Percentiles rank a stretch among this genome's conserved stretches.
Evolutionary conservation across 2,329 filamentous ascomycete species (phyloP).

Genomic region (Diaporthe longicolla): DNA sequence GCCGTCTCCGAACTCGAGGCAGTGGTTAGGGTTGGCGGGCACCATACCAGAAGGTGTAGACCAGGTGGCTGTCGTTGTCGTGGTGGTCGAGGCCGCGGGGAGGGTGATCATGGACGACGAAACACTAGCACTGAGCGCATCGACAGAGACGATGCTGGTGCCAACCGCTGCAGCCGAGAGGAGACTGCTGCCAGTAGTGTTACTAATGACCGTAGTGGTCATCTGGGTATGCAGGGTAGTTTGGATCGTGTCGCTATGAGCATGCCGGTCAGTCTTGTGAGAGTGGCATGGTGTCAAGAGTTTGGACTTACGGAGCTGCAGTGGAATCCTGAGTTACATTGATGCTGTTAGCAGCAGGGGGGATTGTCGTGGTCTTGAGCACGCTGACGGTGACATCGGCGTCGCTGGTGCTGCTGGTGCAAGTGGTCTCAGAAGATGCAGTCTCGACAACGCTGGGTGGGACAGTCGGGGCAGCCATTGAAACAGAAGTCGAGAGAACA

Average conservation of each 20-base stretch:
- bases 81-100: background rate
- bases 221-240: background rate
- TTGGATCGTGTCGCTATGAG: slow-evolving; percentile 1
- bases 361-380: background rate
- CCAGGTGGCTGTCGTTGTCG: background rate
- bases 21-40: background rate
- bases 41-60: slow-evolving; percentile 1
- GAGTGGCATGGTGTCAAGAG: background rate
- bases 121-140: slow-evolving; percentile 19
- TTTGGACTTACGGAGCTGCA: slow-evolving; percentile 25
- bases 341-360: background rate
- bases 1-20: slow-evolving; percentile 41
- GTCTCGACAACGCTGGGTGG: background rate
- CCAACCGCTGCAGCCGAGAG: background rate
- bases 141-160: background rate
- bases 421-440: background rate
- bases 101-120: slow-evolving; percentile 9
- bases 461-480: background rate
- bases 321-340: background rate
- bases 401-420: slow-evolving; percentile 3
- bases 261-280: background rate
- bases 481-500: background rate
- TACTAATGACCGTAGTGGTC: slow-evolving; percentile 29
- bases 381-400: slow-evolving; percentile 1
- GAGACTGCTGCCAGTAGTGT: background rate